These are phyloP conservation scores for Fomitopsis betulina DNA, from an alignment of 1,284 basidiomycete species.

Conservation along the genomic window DNA sequence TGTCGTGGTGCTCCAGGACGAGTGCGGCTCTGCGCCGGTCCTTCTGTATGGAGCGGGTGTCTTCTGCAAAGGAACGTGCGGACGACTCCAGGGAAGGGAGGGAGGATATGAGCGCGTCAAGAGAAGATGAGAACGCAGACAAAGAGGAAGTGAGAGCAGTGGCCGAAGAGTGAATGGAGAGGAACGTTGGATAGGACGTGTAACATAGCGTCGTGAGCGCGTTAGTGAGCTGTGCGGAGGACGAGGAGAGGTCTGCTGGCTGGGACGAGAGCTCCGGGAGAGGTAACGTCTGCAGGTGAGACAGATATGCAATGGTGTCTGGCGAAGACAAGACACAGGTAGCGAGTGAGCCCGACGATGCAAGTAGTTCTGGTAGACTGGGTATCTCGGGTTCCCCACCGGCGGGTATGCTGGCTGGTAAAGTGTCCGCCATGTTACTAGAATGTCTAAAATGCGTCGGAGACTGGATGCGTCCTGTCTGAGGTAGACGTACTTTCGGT, in stretches of 20 bases:
- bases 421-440: not conserved
- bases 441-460: no score
- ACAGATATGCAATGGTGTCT: constrained; percentile 43
- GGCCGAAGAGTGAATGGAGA: constrained; percentile 74
- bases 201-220: constrained; percentile 86
- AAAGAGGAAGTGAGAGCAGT: constrained; percentile 65
- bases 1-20: constrained; percentile 88
- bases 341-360: not conserved
- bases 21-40: constrained; percentile 72
- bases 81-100: constrained; percentile 72
- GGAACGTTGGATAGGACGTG: constrained; percentile 84
- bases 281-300: constrained; percentile 60
- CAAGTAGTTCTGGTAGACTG: constrained; percentile 3
- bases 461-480: no score
- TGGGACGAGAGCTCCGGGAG: constrained; percentile 65
- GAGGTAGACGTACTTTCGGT: no score
- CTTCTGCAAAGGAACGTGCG: constrained; percentile 58
- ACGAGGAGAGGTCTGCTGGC: constrained; percentile 71
- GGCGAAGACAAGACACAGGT: constrained; percentile 11
- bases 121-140: constrained; percentile 58
- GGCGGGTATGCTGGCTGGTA: not conserved
- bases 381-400: constrained; percentile 3
- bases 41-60: constrained; percentile 52
- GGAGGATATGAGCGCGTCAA: constrained; percentile 62
- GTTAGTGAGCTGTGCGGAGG: constrained; percentile 78